Conservation (phyloP, 208 protist genomes). For the Leishmania aethiopica region DNA sequence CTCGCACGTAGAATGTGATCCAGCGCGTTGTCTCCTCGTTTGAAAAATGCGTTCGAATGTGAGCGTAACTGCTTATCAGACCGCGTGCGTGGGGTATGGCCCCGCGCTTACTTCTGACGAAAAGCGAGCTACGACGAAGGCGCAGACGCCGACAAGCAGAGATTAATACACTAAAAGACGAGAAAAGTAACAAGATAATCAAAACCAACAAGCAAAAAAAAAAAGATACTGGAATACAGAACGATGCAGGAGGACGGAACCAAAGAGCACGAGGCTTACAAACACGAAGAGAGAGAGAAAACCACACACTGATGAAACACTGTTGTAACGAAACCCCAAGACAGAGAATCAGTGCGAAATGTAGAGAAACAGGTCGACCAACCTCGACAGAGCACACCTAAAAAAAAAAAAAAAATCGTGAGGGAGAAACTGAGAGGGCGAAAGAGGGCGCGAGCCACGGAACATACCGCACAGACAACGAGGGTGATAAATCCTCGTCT, state of each 20-base stretch:
- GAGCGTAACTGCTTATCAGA: not conserved
- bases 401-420: not conserved
- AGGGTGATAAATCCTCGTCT: not conserved
- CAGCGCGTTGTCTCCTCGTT: not conserved
- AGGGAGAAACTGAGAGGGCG: not conserved
- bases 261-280: not conserved
- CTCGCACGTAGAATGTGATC: not conserved
- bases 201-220: not conserved
- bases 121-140: not conserved
- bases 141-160: not conserved
- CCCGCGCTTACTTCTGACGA: not conserved
- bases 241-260: not conserved
- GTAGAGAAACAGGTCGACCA: not conserved
- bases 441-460: not conserved
- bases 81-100: not conserved
- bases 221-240: not conserved
- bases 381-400: not conserved
- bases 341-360: not conserved
- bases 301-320: not conserved
- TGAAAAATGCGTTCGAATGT: not conserved
- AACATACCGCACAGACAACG: not conserved
- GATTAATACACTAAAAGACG: not conserved
- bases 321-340: not conserved
- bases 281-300: not conserved
- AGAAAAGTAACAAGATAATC: not conserved